phyloP scores from a whole-genome alignment of 2,329 filamentous ascomycete genomes.

The Aspergillus fijiensis region DNA sequence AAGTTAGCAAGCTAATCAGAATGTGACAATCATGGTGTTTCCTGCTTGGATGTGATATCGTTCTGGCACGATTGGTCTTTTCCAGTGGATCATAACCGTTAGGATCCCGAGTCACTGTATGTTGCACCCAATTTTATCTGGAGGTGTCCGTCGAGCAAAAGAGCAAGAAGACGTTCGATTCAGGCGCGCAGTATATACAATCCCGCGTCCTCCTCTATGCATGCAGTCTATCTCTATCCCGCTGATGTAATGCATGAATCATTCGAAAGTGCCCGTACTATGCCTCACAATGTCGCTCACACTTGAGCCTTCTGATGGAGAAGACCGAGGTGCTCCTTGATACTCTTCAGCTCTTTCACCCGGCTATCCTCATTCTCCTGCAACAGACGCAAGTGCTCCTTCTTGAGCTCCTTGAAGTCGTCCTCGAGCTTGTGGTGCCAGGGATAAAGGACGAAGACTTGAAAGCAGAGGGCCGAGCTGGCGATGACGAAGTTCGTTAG shows the following conservation, averaged over 20 bases:
- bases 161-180: too few relatives aligned
- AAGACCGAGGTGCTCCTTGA: not conserved
- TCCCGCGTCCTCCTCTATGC: not conserved
- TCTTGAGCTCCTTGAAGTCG: constrained; percentile 60
- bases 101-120: too few relatives aligned
- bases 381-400: constrained; percentile 51
- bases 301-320: not conserved
- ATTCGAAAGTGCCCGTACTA: too few relatives aligned
- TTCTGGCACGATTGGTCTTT: too few relatives aligned
- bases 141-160: too few relatives aligned
- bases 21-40: too few relatives aligned
- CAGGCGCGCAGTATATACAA: not conserved
- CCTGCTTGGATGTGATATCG: too few relatives aligned
- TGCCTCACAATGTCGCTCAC: too few relatives aligned
- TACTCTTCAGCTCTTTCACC: not conserved
- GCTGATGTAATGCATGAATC: not conserved
- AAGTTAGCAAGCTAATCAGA: too few relatives aligned
- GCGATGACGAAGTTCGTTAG: constrained; percentile 67
- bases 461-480: constrained; percentile 63
- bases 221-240: not conserved
- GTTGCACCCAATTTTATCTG: too few relatives aligned
- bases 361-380: constrained; percentile 11
- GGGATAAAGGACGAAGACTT: constrained; percentile 68
- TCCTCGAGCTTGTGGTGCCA: constrained; percentile 67
- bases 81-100: too few relatives aligned